Conservation (phyloP, 169 alveolate genomes). For the Eimeria necatrix region DNA sequence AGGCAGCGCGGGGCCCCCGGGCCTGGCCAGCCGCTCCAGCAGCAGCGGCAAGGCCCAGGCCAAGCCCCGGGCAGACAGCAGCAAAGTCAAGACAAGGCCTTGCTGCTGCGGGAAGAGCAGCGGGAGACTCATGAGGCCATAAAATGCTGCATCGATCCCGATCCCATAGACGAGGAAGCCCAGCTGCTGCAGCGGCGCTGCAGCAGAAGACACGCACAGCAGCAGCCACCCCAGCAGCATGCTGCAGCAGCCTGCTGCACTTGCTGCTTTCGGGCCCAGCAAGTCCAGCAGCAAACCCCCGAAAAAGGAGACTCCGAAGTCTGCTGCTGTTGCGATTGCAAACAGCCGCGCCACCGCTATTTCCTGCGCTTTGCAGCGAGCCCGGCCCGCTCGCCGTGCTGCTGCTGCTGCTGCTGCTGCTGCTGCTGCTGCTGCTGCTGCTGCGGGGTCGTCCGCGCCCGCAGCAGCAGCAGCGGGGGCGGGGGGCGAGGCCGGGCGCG, state of each 20-base stretch:
- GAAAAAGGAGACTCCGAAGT: conserved; percentile 72
- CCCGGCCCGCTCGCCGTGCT: neutral
- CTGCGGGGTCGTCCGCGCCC: neutral
- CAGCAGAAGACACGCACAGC: conserved; percentile 12
- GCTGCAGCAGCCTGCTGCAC: neutral
- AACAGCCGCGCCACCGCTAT: conserved; percentile 56
- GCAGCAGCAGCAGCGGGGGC: neutral
- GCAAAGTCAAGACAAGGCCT: neutral
- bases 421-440: conserved; percentile 37
- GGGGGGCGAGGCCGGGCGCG: neutral
- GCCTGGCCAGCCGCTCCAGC: conserved; percentile 39
- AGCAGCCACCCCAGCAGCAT: conserved; percentile 76
- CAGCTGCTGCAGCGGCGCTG: neutral
- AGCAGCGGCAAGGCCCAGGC: conserved; percentile 39
- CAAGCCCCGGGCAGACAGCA: conserved; percentile 29
- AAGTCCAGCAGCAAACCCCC: conserved; percentile 74
- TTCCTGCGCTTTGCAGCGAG: conserved; percentile 63
- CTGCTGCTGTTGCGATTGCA: conserved; percentile 58
- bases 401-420: conserved; percentile 6
- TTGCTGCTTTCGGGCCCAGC: conserved; percentile 70
- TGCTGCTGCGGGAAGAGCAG: conserved; percentile 43
- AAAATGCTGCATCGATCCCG: conserved; percentile 75
- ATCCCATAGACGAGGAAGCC: conserved; percentile 61
- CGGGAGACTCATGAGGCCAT: conserved; percentile 52
- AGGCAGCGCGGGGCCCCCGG: neutral